Base-by-base conservation (phyloP, 1,139 yeast genomes). In the Zygosaccharomyces sapae region DNA sequence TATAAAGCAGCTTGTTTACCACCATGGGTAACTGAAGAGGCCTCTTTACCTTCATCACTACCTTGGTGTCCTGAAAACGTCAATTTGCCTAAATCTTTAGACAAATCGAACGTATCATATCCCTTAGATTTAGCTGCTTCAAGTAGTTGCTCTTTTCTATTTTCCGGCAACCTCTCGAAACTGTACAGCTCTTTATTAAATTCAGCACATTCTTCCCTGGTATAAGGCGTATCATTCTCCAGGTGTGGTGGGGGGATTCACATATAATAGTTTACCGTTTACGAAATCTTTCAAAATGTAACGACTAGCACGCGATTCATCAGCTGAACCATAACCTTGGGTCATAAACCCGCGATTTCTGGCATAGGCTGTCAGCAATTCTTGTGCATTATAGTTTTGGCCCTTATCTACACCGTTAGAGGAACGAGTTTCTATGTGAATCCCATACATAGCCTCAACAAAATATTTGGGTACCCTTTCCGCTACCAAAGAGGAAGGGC, bases 321-420 rank as follows among this genome's bases (percentile, higher is more conserved):
- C 99, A 4, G 98, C 97, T 56, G 90, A 81, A 62, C 97, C 97
- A 65, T 86, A 88, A 60, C 96, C 96, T 67, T 92, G 97, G 0
- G 97, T 86, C 95, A 89, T 90, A 66, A 81, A 92, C 58, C 98
- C 98, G 69, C 98, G 80, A 1, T 97, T 95, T 70, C 95, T 78
- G 4, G 97, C 98, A 66, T 92, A 94, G 0, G 97, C 95, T 49
- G 82, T 86, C 50, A 94, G 76, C 38, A 94, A 70, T 66, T 94
- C 97, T 61, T 86, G 83, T 0, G 97, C 86, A 3, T 96, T 86
- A 35, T 97, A 96, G 20, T 75, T 67, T 12, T 55, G 55, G 18
- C 96, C 96, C 41, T 81, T 75, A 53, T 97, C 97, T 56, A 96
- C 97, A 66, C 90, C 97, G 53, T 80, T 92, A 16, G 71, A 69